Evolutionary conservation across 106 monocot genomes (phyloP).

Genomic region (Dendrobium catenatum): DNA sequence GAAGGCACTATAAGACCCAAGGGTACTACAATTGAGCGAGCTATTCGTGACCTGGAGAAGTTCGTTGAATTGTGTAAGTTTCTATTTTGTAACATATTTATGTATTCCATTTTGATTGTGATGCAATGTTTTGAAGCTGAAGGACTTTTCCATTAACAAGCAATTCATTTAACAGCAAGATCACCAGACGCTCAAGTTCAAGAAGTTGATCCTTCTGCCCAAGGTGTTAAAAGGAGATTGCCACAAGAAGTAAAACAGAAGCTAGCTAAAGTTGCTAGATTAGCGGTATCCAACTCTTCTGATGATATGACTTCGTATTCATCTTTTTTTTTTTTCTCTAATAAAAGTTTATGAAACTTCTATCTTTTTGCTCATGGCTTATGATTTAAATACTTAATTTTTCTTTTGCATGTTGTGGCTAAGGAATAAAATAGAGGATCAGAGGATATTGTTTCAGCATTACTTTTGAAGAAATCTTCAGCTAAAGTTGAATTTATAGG

Average conservation of each 20-base stretch:
- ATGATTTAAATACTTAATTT: neutral
- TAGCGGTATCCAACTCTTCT: conserved; percentile 57
- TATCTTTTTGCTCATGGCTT: neutral
- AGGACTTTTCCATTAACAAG: conserved; percentile 1
- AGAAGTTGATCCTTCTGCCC: conserved; percentile 53
- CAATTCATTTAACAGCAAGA: conserved; percentile 49
- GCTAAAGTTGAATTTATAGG: neutral
- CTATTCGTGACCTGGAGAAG: conserved; percentile 88
- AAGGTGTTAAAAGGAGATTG: conserved; percentile 74
- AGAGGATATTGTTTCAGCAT: neutral
- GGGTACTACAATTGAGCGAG: conserved; percentile 77
- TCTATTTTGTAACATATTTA: neutral
- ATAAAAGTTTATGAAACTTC: neutral
- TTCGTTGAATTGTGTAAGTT: conserved; percentile 73
- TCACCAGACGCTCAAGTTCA: conserved; percentile 48
- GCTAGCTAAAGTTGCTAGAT: conserved; percentile 97
- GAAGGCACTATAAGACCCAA: conserved; percentile 66
- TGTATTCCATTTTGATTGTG: neutral
- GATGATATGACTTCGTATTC: conserved; percentile 6
- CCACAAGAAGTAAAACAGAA: conserved; percentile 85
- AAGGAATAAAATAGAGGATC: neutral
- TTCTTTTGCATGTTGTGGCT: neutral
- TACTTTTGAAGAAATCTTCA: neutral
- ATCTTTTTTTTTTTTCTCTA: neutral
- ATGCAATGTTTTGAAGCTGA: too few species aligned